Evolutionary conservation across 129 eudicot genomes (phyloP).

Genomic region (Flaveria trinervia): DNA sequence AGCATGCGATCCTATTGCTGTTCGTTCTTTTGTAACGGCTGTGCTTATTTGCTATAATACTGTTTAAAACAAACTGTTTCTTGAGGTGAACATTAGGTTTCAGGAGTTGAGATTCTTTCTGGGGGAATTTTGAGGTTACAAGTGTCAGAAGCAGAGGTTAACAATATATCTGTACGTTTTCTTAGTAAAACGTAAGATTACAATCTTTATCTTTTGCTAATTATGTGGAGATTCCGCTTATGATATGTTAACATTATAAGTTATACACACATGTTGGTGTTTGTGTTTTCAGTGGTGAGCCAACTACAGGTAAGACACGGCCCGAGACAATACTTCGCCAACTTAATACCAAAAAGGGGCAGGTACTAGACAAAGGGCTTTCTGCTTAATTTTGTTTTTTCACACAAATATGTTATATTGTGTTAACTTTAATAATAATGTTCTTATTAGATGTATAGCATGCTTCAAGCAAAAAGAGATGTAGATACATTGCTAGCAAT

Average conservation of each 20-base stretch:
- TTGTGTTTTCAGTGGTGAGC: conserved; percentile 75
- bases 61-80: not conserved
- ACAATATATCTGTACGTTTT: conserved; percentile 80
- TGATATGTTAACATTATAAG: conserved; percentile 14
- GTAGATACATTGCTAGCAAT: conserved; percentile 92
- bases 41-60: not conserved
- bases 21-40: not conserved
- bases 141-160: conserved; percentile 98
- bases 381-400: not conserved
- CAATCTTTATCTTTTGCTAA: conserved; percentile 1
- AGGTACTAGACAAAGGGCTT: conserved; percentile 47
- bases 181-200: conserved; percentile 83
- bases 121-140: conserved; percentile 94
- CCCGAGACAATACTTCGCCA: conserved; percentile 96
- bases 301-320: conserved; percentile 93
- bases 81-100: conserved; percentile 54
- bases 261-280: conserved; percentile 5
- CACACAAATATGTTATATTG: not conserved
- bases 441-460: conserved; percentile 75
- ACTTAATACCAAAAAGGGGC: conserved; percentile 96
- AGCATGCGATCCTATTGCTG: conserved; percentile 25
- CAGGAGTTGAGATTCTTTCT: conserved; percentile 90
- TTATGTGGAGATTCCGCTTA: not conserved
- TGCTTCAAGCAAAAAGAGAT: conserved; percentile 98
- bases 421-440: conserved; percentile 5